Evolutionary conservation across 2,329 filamentous ascomycete species (phyloP).

Genomic region (Fusarium euwallaceae): DNA sequence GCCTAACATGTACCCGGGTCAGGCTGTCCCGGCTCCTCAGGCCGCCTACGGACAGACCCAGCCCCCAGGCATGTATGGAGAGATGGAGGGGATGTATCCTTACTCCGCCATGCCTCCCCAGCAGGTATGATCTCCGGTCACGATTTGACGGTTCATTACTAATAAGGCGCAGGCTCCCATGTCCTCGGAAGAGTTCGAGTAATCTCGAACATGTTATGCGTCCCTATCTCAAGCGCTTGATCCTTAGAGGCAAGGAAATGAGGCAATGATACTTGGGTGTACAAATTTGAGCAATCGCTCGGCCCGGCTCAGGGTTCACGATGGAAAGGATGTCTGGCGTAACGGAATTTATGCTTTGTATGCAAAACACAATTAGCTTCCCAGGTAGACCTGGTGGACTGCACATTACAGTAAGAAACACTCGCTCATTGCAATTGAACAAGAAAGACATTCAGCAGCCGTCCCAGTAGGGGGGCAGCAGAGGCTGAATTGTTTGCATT

Average conservation of each 20-base stretch:
- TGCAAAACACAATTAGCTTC: slow-evolving; percentile 21
- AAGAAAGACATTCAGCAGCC: slow-evolving; percentile 3
- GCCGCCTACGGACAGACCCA: slow-evolving; percentile 83
- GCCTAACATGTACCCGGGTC: slow-evolving; percentile 83
- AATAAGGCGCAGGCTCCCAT: slow-evolving; percentile 55
- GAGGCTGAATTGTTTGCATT: slow-evolving; percentile 5
- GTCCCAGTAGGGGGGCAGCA: background rate
- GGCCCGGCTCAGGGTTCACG: slow-evolving; percentile 6
- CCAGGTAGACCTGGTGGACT: slow-evolving; percentile 22
- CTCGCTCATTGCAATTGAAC: slow-evolving; percentile 17
- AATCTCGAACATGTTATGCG: slow-evolving; percentile 19
- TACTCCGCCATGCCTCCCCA: slow-evolving; percentile 86
- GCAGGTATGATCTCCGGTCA: slow-evolving; percentile 70
- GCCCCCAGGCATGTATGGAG: slow-evolving; percentile 78
- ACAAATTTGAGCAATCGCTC: slow-evolving; percentile 23
- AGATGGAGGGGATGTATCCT: slow-evolving; percentile 86
- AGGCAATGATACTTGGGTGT: slow-evolving; percentile 16
- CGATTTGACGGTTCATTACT: background rate
- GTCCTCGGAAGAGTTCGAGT: slow-evolving; percentile 62
- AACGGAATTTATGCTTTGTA: slow-evolving; percentile 37
- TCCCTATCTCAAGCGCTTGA: background rate
- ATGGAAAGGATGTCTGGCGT: slow-evolving; percentile 41
- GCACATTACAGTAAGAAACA: slow-evolving; percentile 32
- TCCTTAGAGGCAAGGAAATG: slow-evolving; percentile 5
- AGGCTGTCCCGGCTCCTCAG: slow-evolving; percentile 80